Evolutionary conservation across 2,329 filamentous ascomycete species (phyloP).

Genomic region (Calonectria multiphialidica): DNA sequence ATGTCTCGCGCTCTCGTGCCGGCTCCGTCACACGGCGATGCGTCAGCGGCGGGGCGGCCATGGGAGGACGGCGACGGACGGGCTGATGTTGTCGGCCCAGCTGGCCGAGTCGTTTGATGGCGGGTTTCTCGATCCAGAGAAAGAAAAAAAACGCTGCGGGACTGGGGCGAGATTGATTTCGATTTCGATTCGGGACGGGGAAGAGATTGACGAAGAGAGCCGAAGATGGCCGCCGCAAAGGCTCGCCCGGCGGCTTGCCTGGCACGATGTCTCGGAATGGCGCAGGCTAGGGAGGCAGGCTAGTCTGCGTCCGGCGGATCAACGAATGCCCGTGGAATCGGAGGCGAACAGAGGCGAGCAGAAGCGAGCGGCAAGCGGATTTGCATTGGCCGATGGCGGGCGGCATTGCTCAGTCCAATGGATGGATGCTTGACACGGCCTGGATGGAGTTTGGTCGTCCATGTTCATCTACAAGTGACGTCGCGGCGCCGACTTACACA

Average conservation of each 20-base stretch:
- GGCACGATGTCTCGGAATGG: not conserved
- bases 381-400: not conserved
- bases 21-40: constrained; percentile 11
- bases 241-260: not conserved
- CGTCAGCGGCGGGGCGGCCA: constrained; percentile 5
- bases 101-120: not conserved
- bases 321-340: not conserved
- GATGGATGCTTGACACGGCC: too few relatives aligned
- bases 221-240: not conserved
- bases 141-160: not conserved
- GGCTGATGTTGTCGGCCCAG: not conserved
- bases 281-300: not conserved
- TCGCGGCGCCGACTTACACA: not conserved
- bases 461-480: not conserved
- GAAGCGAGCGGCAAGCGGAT: too few relatives aligned
- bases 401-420: too few relatives aligned
- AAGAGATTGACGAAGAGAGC: not conserved
- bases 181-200: not conserved
- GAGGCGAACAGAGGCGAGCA: not conserved
- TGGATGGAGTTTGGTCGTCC: not conserved
- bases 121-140: not conserved
- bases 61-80: not conserved
- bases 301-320: constrained; percentile 6
- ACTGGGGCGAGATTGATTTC: not conserved
- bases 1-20: constrained; percentile 21